Evolutionary conservation across 805 yeast genomes (phyloP), one percentile per base, ranked within the genome.

Genomic region (Kluyveromyces siamensis): DNA sequence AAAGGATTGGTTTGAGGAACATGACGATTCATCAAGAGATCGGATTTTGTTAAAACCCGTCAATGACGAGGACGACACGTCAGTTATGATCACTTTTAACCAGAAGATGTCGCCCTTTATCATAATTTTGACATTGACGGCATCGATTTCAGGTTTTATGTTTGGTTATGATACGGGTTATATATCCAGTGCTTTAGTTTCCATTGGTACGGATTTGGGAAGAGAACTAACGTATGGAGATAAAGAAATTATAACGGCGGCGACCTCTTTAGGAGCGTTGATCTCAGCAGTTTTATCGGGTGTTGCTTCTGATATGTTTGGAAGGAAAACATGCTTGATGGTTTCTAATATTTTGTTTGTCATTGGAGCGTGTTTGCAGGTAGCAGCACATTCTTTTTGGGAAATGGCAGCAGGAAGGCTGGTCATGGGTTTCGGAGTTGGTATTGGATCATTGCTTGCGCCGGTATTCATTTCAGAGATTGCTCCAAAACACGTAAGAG

Each of bases 121-220:
- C 45, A 69, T 88, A 21, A 67, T 77, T 27, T 67, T 89, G 46
- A 86, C 96, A 0, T 72, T 82, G 45, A 81, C 82, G 27, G 80
- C 96, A 0, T 89, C 96, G 8, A 83, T 91, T 53, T 89, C 96
- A 0, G 98, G 98, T 1, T 88, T 90, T 68, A 80, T 91, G 88
- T 91, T 91, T 68, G 99, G 99, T 56, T 91, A 91, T 62, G 99
- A 91, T 66, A 91, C 98, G 0, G 98, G 98, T 56, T 91, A 91
- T 68, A 90, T 91, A 40, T 91, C 98, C 3, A 83, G 95, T 17
- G 97, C 97, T 0, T 73, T 91, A 58, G 96, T 90, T 18, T 80
- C 89, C 37, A 81, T 91, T 44, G 89, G 90, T 11, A 77, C 80
- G 6, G 96, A 87, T 62, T 75, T 91, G 52, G 69, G 74, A 41